A percentile compares a stretch with the other conserved stretches of the same genome.
These are phyloP conservation scores for Hymenoscyphus repandus DNA, from an alignment of 2,329 filamentous ascomycete species.

Conservation along the genomic window DNA sequence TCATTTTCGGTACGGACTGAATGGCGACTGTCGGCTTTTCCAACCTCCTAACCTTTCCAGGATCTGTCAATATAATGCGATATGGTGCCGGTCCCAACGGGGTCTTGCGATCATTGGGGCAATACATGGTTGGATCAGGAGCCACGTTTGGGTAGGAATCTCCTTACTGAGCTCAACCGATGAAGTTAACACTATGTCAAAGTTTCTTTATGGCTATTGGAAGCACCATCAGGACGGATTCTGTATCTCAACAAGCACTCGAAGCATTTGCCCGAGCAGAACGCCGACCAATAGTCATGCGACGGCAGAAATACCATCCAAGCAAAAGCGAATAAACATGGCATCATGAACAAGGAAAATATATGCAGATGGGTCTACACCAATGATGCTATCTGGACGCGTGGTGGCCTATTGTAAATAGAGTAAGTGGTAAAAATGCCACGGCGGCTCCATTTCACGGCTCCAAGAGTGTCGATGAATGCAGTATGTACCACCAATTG, in stretches of 20 bases:
- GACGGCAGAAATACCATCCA: conserved; percentile 22
- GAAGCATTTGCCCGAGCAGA: conserved; percentile 73
- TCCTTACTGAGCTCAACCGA: neutral
- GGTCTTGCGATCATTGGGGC: conserved; percentile 87
- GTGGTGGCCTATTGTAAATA: no score
- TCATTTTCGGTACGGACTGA: conserved; percentile 75
- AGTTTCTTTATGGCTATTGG: conserved; percentile 99
- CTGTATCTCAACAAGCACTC: conserved; percentile 63
- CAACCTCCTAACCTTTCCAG: conserved; percentile 39
- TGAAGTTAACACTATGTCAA: conserved; percentile 15
- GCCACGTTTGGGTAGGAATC: conserved; percentile 83
- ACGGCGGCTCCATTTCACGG: no score
- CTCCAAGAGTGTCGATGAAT: no score
- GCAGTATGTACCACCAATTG: no score
- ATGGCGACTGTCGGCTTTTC: neutral
- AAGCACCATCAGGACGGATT: conserved; percentile 89
- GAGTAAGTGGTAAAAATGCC: no score
- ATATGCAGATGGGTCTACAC: no score
- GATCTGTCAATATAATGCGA: conserved; percentile 89
- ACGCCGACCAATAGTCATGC: conserved; percentile 66
- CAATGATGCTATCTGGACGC: no score
- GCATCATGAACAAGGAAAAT: neutral
- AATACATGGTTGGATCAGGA: conserved; percentile 94
- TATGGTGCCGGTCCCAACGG: conserved; percentile 91
- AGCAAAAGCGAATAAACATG: conserved; percentile 8